These are phyloP conservation scores for Fonsecaea nubica DNA, from an alignment of 2,329 filamentous ascomycete genomes.

Conservation along the genomic window DNA sequence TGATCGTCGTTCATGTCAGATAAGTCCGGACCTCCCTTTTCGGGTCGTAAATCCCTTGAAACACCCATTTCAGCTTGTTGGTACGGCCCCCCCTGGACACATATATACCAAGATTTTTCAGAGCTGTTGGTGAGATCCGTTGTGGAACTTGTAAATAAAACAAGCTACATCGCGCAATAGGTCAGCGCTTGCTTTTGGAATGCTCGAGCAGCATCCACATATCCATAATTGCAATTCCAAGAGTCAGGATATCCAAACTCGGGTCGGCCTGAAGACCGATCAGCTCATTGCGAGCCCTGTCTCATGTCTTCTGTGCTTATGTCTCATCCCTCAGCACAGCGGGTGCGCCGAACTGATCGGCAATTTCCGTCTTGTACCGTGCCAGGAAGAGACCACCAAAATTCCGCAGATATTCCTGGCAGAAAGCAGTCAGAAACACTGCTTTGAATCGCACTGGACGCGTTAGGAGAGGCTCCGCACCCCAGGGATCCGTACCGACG, in stretches of 20 bases:
- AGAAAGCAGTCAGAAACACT: constrained; percentile 4
- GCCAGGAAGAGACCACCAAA: constrained; percentile 1
- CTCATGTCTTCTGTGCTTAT: not conserved
- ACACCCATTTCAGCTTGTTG: not conserved
- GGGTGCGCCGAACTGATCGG: not conserved
- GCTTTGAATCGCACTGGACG: not conserved
- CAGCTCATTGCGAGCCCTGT: not conserved
- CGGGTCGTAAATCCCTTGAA: not conserved
- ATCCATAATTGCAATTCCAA: not conserved
- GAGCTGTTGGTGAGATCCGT: not conserved
- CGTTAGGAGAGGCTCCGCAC: constrained; percentile 3
- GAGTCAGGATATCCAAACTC: not conserved
- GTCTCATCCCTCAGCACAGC: constrained; percentile 9
- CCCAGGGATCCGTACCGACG: constrained; percentile 8
- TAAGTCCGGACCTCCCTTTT: not conserved
- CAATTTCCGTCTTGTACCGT: constrained; percentile 7
- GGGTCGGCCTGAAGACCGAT: not conserved
- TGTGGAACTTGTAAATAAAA: not conserved
- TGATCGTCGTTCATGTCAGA: not conserved
- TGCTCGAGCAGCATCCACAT: not conserved
- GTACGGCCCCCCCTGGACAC: not conserved
- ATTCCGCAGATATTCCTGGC: not conserved
- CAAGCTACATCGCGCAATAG: not conserved
- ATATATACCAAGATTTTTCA: not conserved
- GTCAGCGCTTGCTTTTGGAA: not conserved